Percentiles rank a stretch among this genome's conserved stretches.
Evolutionary conservation across 257 asterid genomes (phyloP).

Genomic region (Nyctanthes arbortristis): DNA sequence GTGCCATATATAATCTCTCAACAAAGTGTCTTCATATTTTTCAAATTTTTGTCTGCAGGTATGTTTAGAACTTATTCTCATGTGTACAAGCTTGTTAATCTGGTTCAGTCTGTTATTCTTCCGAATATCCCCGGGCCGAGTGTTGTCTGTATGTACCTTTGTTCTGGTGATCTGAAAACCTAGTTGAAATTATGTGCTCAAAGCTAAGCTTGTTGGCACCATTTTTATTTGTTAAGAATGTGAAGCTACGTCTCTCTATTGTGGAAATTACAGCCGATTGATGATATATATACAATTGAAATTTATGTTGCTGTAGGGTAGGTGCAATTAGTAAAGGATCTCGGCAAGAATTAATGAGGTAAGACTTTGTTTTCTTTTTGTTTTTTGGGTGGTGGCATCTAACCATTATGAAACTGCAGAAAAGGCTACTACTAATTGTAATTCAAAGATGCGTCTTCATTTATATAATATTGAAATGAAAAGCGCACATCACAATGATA

Average conservation of each 20-base stretch:
- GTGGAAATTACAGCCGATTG: conserved; percentile 14
- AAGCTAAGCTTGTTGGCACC: not conserved
- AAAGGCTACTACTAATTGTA: not conserved
- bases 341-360: conserved; percentile 74
- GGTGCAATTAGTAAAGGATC: conserved; percentile 40
- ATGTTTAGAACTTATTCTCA: conserved; percentile 21
- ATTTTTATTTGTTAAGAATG: not conserved
- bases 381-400: no score
- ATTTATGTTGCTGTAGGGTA: conserved; percentile 34
- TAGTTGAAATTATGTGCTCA: not conserved
- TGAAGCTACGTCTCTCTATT: not conserved
- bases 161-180: not conserved
- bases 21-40: conserved; percentile 69
- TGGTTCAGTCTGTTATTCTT: no score
- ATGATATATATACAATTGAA: conserved; percentile 19
- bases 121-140: no score
- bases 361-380: not conserved
- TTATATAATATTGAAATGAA: not conserved
- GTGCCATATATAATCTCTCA: conserved; percentile 71
- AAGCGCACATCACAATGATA: not conserved
- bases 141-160: not conserved
- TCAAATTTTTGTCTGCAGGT: conserved; percentile 68
- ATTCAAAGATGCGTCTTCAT: not conserved
- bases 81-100: not conserved
- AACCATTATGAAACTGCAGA: conserved; percentile 1